Base-by-base conservation (phyloP, 2,329 filamentous ascomycete genomes). In the Monilinia fructicola region DNA sequence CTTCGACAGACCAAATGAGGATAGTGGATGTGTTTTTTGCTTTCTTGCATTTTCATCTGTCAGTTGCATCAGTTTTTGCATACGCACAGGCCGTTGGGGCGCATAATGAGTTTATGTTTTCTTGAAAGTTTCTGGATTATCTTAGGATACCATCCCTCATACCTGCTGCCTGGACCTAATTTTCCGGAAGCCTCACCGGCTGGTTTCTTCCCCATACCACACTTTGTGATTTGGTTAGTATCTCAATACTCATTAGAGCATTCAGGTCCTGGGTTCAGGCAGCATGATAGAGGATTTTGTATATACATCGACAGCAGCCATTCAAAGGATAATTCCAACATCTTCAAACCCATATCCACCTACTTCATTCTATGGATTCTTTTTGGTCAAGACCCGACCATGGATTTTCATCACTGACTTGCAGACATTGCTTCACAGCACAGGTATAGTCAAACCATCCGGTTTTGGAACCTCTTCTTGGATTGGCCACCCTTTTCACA, bases 61-160 rank as follows among this genome's bases (percentile, higher is more conserved):
- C 68, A 68, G 70, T 65, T 75, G 73, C 73, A 74, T 73, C 71
- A 73, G 74, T 74, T 71, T 50, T 73, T 74, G 74, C 74, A 75
- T 73, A 67, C 68, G 69, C 70, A 70, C 71, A 73, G 71, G 71
- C 72, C 73, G 69, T 74, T 72, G 67, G 69, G 73, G 72, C 68
- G 73, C 68, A 69, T 66, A 60, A 59, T 68, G 66, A 64, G 46
- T 61, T 55, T 63, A 55, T 69, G 70, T 65, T 71, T 65, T 71
- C 69, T 71, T 70, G 64, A 71, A 65, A 56, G 59, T 64, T 67
- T 53, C 53, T 53, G 56, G 59, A 67, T 44, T 64, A 38, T 69
- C 71, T 69, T 74, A 70, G 71, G 70, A 73, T 74, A 71, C 71
- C 71, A 67, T 68, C 56, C 68, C 58, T 61, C 58, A 71, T 59